Conservation (phyloP, 1,284 basidiomycete species). For the Abortiporus biennis region DNA sequence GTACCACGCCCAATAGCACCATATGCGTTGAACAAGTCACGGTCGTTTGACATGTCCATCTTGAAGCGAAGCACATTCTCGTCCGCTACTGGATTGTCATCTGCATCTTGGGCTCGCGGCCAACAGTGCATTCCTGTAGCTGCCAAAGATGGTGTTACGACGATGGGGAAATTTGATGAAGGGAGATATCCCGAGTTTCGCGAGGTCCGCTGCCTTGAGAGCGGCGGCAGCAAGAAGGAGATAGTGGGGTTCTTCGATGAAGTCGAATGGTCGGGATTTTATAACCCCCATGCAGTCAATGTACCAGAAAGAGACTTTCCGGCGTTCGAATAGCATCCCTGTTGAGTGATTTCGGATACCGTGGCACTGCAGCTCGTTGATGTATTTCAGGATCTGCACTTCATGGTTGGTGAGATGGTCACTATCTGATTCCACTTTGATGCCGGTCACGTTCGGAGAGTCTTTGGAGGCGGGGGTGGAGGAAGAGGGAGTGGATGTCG, state of each 20-base stretch:
- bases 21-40: background rate
- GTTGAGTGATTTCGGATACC: background rate
- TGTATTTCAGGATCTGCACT: background rate
- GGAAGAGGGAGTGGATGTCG: no score
- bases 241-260: slow-evolving; percentile 9
- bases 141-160: no score
- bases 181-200: slow-evolving; percentile 1
- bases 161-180: background rate
- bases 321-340: background rate
- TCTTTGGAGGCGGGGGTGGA: no score
- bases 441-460: no score
- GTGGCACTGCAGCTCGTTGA: no score
- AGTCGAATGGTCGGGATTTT: slow-evolving; percentile 13
- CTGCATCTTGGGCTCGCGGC: no score
- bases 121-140: no score
- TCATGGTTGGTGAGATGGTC: background rate
- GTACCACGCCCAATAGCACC: slow-evolving; percentile 7
- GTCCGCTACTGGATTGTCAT: no score
- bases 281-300: slow-evolving; percentile 11
- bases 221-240: slow-evolving; percentile 16
- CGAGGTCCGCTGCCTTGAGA: background rate
- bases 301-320: slow-evolving; percentile 1
- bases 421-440: no score
- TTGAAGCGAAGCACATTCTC: background rate
- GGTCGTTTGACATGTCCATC: background rate